These are phyloP conservation scores for Venturia pyrina DNA, from an alignment of 2,329 filamentous ascomycete species.

Conservation along the genomic window DNA sequence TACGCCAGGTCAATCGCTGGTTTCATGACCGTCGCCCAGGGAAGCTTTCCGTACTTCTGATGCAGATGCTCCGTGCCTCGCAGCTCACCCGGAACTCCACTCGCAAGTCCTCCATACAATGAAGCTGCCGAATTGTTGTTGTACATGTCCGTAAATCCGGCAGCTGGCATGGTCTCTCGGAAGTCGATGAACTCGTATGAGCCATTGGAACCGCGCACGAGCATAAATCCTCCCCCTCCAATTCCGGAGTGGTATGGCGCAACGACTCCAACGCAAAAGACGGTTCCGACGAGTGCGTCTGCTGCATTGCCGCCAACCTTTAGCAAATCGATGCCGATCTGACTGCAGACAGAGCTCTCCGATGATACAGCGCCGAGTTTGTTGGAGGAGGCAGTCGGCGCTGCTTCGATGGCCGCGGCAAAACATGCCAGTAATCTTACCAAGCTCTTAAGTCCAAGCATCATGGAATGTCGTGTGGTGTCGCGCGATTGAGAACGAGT, in stretches of 20 bases:
- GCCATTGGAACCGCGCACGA: constrained; percentile 66
- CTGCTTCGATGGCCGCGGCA: neutral
- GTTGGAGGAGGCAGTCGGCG: neutral
- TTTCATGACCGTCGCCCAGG: constrained; percentile 53
- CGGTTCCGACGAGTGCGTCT: constrained; percentile 38
- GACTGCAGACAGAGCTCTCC: constrained; percentile 34
- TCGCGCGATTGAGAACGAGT: neutral
- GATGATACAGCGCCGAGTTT: constrained; percentile 36
- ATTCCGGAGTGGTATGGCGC: constrained; percentile 40
- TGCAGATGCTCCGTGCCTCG: constrained; percentile 74
- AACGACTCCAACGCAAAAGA: constrained; percentile 33
- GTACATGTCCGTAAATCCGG: constrained; percentile 79
- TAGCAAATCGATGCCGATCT: constrained; percentile 35
- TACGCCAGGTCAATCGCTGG: constrained; percentile 67
- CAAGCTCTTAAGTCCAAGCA: neutral
- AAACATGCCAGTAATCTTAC: neutral
- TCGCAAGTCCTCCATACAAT: constrained; percentile 57
- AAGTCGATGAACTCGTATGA: constrained; percentile 83
- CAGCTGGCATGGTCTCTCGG: constrained; percentile 74
- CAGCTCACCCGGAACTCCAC: constrained; percentile 62
- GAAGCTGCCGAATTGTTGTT: constrained; percentile 57
- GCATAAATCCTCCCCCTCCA: constrained; percentile 83
- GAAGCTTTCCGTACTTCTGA: constrained; percentile 50
- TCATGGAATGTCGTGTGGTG: neutral
- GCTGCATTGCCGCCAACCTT: constrained; percentile 42